These are phyloP conservation scores for Cyberlindnera subsufficiens DNA, from an alignment of 805 yeast species.

Conservation along the genomic window DNA sequence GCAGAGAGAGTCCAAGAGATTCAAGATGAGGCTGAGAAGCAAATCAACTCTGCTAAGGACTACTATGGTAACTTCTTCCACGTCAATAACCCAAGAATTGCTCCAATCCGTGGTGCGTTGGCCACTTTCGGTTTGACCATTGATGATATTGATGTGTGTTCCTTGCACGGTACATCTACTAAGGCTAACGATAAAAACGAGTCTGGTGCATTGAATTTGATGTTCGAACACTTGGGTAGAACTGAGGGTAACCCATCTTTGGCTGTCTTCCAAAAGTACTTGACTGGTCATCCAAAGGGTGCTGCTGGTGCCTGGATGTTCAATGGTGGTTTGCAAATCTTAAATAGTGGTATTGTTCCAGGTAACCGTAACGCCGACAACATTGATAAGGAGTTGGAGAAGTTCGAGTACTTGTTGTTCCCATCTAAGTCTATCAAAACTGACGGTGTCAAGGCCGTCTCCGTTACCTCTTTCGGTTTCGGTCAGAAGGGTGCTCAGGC, in stretches of 20 bases:
- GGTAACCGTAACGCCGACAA: conserved; percentile 99
- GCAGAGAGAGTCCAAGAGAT: conserved; percentile 86
- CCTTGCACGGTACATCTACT: conserved; percentile 99
- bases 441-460: conserved; percentile 95
- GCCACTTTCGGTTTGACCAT: conserved; percentile 89
- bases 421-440: conserved; percentile 93
- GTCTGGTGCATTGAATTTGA: conserved; percentile 80
- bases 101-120: conserved; percentile 95
- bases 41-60: conserved; percentile 80
- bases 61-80: conserved; percentile 96
- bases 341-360: conserved; percentile 91
- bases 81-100: conserved; percentile 85
- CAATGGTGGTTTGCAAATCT: conserved; percentile 93
- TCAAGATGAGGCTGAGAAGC: conserved; percentile 76
- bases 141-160: conserved; percentile 94
- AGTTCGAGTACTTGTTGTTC: conserved; percentile 83
- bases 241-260: conserved; percentile 95
- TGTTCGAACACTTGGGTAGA: conserved; percentile 95
- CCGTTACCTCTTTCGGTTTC: conserved; percentile 96
- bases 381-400: conserved; percentile 75
- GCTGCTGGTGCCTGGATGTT: conserved; percentile 99
- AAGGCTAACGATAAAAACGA: conserved; percentile 99
- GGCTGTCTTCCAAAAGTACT: conserved; percentile 98
- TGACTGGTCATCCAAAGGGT: conserved; percentile 99
- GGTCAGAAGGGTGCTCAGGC: conserved; percentile 99